Evolutionary conservation across 2,329 filamentous ascomycete genomes (phyloP), one percentile per base, ranked within the genome.

Genomic region (Sphaerulina vaccinii): DNA sequence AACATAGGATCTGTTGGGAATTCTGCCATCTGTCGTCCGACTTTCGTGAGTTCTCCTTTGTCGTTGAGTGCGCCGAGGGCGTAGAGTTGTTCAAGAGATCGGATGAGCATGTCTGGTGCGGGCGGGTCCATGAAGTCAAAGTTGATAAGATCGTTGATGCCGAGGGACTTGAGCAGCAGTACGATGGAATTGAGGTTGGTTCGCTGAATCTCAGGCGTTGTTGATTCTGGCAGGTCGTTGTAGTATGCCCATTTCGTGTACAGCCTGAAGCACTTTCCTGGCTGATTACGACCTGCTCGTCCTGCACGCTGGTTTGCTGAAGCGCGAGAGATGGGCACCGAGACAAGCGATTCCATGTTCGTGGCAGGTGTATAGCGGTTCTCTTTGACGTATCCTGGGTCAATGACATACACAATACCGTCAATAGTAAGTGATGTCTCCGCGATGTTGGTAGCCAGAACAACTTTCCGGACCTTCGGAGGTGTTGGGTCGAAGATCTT

Each of bases 101-200:
- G 84, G 58, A 96, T 95, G 24, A 99, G 81, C 1, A 90, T 88
- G 65, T 96, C 90, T 0, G 90, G 88, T 0, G 91, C 87, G 0
- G 93, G 93, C 0, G 91, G 86, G 62, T 97, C 92, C 84, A 97
- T 90, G 63, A 96, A 97, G 67, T 96, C 91, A 65, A 99, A 99
- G 54, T 92, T 85, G 5, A 99, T 80, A 0, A 99, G 77, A 63
- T 97, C 87, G 66, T 95, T 90, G 68, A 99, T 95, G 8, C 91
- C 91, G 0, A 97, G 78, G 0, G 88, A 89, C 66, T 96, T 96
- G 7, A 99, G 76, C 55, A 91, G 83, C 19, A 99, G 74, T 1
- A 96, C 88, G 0, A 95, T 85, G 16, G 84, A 80, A 62, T 87
- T 92, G 9, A 99, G 78, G 58, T 96, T 95, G 0, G 88, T 92